Conservation (phyloP, 2,329 filamentous ascomycete genomes). For the Eurotiales sp. region DNA sequence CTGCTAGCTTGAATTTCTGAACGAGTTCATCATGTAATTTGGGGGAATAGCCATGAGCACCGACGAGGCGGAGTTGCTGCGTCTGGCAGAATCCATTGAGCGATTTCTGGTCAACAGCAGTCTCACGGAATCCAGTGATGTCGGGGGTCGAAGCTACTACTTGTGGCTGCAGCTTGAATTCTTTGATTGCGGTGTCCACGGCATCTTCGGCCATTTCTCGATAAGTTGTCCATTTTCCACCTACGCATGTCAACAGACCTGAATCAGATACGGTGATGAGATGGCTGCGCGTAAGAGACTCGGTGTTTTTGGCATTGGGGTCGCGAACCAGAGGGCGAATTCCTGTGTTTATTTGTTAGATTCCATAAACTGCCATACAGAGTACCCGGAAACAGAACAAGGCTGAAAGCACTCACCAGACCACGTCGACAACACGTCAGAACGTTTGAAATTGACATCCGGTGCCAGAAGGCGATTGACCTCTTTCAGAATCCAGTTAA, state of each 20-base stretch:
- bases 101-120: slow-evolving; percentile 63
- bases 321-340: slow-evolving; percentile 83
- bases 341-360: slow-evolving; percentile 5
- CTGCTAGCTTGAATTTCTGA: slow-evolving; percentile 88
- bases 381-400: not conserved
- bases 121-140: slow-evolving; percentile 64
- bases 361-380: too few species aligned
- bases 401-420: slow-evolving; percentile 51
- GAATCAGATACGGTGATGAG: slow-evolving; percentile 72
- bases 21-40: slow-evolving; percentile 92
- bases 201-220: slow-evolving; percentile 89
- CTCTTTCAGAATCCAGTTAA: slow-evolving; percentile 82
- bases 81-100: slow-evolving; percentile 76
- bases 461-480: slow-evolving; percentile 76
- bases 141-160: slow-evolving; percentile 57
- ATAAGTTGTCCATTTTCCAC: slow-evolving; percentile 91
- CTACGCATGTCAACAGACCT: slow-evolving; percentile 77
- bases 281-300: slow-evolving; percentile 86
- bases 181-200: slow-evolving; percentile 71
- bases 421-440: slow-evolving; percentile 84
- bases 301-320: slow-evolving; percentile 77
- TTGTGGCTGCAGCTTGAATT: slow-evolving; percentile 60
- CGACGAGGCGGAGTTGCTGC: slow-evolving; percentile 73
- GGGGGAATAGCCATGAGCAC: slow-evolving; percentile 82
- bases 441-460: slow-evolving; percentile 77